A percentile compares a stretch with the other conserved stretches of the same genome.
Conservation (phyloP, 768 basidiomycete genomes). For the Boletales sp. region DNA sequence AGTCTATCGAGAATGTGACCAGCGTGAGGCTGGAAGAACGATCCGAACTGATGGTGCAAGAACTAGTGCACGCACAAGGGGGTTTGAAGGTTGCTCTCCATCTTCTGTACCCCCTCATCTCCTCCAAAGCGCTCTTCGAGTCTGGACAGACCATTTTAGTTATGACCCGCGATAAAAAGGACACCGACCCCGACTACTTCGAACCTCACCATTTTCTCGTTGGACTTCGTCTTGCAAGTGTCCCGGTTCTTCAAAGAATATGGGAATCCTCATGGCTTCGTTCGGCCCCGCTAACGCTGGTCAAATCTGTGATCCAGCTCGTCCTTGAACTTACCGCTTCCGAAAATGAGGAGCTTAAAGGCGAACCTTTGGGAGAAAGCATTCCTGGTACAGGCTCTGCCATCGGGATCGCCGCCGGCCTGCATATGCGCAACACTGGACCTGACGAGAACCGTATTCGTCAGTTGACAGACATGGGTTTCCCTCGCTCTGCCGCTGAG, state of each 20-base stretch:
- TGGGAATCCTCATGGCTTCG: constrained; percentile 88
- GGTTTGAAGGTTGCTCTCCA: constrained; percentile 80
- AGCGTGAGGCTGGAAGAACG: constrained; percentile 53
- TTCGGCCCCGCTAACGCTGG: constrained; percentile 68
- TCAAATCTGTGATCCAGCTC: constrained; percentile 69
- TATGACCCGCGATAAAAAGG: constrained; percentile 72
- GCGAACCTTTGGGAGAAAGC: constrained; percentile 38
- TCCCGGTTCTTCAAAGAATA: constrained; percentile 63
- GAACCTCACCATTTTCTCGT: constrained; percentile 87
- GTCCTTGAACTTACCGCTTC: constrained; percentile 79
- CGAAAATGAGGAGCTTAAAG: constrained; percentile 72
- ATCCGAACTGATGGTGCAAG: constrained; percentile 52
- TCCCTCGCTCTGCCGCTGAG: constrained; percentile 83
- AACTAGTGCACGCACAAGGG: constrained; percentile 72
- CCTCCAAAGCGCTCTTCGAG: constrained; percentile 78
- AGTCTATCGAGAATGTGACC: constrained; percentile 53
- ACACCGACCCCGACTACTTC: constrained; percentile 75
- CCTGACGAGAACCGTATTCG: constrained; percentile 77
- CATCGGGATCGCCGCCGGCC: constrained; percentile 30
- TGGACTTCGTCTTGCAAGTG: constrained; percentile 62
- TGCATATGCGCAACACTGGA: constrained; percentile 36
- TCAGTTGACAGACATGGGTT: constrained; percentile 95
- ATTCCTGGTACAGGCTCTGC: constrained; percentile 30
- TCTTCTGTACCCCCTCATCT: constrained; percentile 70
- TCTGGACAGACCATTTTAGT: constrained; percentile 77